These are phyloP conservation scores for Isabelozyma pseudorhagii DNA, from an alignment of 805 yeast genomes.

Conservation along the genomic window DNA sequence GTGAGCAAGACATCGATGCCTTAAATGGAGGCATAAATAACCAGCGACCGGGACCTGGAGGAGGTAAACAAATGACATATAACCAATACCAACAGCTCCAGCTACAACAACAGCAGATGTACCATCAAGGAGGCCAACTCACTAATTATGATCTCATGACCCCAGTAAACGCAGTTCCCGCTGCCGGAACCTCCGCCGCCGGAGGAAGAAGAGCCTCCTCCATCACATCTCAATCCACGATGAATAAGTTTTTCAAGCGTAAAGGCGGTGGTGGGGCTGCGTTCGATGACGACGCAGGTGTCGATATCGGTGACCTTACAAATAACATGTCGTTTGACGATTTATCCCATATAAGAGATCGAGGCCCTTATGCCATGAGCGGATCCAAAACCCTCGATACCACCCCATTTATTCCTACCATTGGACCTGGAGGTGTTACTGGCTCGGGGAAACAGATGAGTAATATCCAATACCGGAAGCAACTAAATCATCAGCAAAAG, in stretches of 20 bases:
- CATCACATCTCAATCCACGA: constrained; percentile 35
- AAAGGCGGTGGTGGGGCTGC: constrained; percentile 20
- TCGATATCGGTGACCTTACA: constrained; percentile 31
- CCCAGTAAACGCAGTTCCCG: constrained; percentile 12
- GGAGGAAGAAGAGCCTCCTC: constrained; percentile 32
- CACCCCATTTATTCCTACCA: constrained; percentile 73
- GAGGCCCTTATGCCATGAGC: constrained; percentile 60
- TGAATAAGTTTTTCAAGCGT: constrained; percentile 42
- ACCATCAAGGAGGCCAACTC: neutral
- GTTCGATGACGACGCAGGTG: constrained; percentile 38
- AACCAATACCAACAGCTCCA: constrained; percentile 5
- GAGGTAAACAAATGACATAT: neutral
- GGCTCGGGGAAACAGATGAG: constrained; percentile 26
- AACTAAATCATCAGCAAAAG: constrained; percentile 65
- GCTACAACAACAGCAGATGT: neutral
- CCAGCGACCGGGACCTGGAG: constrained; percentile 2
- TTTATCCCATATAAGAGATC: constrained; percentile 57
- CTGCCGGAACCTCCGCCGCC: constrained; percentile 2
- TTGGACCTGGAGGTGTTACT: constrained; percentile 34
- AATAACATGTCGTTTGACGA: constrained; percentile 59
- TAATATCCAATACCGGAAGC: constrained; percentile 66
- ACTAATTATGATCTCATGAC: constrained; percentile 25
- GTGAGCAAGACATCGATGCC: constrained; percentile 24
- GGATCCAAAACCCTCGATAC: constrained; percentile 45
- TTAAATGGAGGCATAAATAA: constrained; percentile 11